Evolutionary conservation across 176 grass and related monocot species (phyloP).

Genomic region (Musa schizocarpa): DNA sequence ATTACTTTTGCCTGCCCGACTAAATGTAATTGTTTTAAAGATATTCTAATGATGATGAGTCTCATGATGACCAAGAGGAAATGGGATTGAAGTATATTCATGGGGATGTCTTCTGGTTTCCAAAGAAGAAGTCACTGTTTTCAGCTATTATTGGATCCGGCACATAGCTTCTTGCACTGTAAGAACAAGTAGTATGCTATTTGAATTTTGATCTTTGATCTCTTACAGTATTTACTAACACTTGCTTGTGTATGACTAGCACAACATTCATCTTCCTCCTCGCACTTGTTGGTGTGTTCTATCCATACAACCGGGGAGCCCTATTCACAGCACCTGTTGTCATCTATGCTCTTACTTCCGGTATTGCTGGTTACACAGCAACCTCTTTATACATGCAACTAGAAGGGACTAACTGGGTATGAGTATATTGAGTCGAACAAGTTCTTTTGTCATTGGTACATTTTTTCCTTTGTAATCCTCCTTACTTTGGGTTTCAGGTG

Average conservation of each 20-base stretch:
- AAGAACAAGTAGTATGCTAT: not conserved
- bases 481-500: not conserved
- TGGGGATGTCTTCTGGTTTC: conserved; percentile 7
- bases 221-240: not conserved
- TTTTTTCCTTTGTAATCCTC: not conserved
- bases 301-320: conserved; percentile 9
- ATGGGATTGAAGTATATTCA: conserved; percentile 12
- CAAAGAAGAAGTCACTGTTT: conserved; percentile 8
- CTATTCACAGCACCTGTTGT: conserved; percentile 1
- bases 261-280: conserved; percentile 6
- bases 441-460: not conserved
- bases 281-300: conserved; percentile 10
- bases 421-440: not conserved
- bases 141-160: conserved; percentile 8
- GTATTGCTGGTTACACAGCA: conserved; percentile 6
- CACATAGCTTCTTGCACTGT: conserved; percentile 2
- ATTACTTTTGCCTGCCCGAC: not conserved
- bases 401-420: conserved; percentile 7
- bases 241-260: not conserved
- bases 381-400: conserved; percentile 9
- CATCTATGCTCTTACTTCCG: conserved; percentile 11
- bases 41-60: conserved; percentile 5
- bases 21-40: conserved; percentile 1
- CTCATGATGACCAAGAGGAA: conserved; percentile 8
- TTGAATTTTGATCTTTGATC: not conserved